phyloP scores from a whole-genome alignment of 129 eudicot species.

The Centella asiatica region DNA sequence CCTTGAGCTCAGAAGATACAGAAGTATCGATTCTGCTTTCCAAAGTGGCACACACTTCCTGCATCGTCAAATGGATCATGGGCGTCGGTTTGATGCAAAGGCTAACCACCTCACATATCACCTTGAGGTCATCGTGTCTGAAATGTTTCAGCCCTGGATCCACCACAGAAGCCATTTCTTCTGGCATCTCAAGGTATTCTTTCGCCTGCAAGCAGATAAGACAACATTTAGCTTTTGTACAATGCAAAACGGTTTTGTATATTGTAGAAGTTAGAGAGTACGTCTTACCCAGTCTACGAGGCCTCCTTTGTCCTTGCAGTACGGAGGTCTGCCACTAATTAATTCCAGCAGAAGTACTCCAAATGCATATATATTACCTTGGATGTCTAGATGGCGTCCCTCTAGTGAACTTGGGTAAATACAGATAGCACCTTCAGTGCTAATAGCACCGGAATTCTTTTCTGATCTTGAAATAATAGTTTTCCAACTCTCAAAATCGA shows the following conservation, averaged over 20 bases:
- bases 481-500: conserved; percentile 96
- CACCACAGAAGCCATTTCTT: conserved; percentile 42
- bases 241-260: too few species aligned
- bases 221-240: too few species aligned
- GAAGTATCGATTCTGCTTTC: conserved; percentile 69
- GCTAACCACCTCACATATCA: conserved; percentile 51
- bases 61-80: conserved; percentile 38
- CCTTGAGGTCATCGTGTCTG: conserved; percentile 55
- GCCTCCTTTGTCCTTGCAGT: conserved; percentile 54
- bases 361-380: conserved; percentile 67
- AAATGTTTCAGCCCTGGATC: conserved; percentile 75
- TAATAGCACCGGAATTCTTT: conserved; percentile 46
- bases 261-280: not conserved
- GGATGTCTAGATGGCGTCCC: conserved; percentile 55
- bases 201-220: conserved; percentile 43
- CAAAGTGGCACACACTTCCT: conserved; percentile 55
- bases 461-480: conserved; percentile 67
- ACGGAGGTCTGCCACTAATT: conserved; percentile 69
- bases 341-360: conserved; percentile 85
- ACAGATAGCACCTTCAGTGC: conserved; percentile 59
- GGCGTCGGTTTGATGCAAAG: conserved; percentile 39
- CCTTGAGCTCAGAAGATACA: conserved; percentile 54
- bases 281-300: conserved; percentile 88
- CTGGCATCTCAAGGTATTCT: conserved; percentile 57
- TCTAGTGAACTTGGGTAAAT: conserved; percentile 48